Evolutionary conservation across 768 basidiomycete genomes (phyloP), one percentile per base, ranked within the genome.

Genomic region (Tubosaeta sp.): DNA sequence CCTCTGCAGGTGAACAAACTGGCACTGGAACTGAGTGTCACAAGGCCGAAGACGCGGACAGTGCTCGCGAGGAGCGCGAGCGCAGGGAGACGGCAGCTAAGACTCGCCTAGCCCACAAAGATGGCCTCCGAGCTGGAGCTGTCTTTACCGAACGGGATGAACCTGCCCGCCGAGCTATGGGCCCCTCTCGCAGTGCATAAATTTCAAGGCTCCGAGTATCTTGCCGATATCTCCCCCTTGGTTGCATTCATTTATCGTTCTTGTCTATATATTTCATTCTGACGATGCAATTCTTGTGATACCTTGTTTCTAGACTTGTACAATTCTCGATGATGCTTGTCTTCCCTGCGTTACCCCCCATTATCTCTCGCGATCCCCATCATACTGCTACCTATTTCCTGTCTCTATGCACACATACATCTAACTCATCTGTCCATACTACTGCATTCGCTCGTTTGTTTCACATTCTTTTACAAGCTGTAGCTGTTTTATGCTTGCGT

Each of bases 71-170:
- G 41, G 59, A 31, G 11, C 68, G 68, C 40, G 59, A 69, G 27
- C 52, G 55, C 36, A 60, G 48, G 51, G 67, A 69, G 40, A 57
- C 46, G 2, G 49, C 13, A 3, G 52, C 53, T 10, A 68, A 68
- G 36, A 16, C 25, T 4, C 64, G 62, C 10, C 40, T 68, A 3
- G 66, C 54, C 21, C 29, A 53, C 30, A 59, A 40, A 32, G 60
- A 68, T 21, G 68, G 68, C 16, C 59, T 68, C 1, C 68, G 66
- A 2, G 64, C 68, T 1, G 67, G 67, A 4, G 68, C 67, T 18
- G 41, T 68, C 27, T 44, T 58, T 25, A 12, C 55, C 0, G 66
- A 70, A 29, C 59, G 60, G 36, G 68, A 68, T 27, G 62, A 64
- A 31, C 68, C 67, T 22, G 56, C 52, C 14, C 62, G 66, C 25